Evolutionary conservation across 805 yeast genomes (phyloP).

Genomic region (Wickerhamomyces chambardii): DNA sequence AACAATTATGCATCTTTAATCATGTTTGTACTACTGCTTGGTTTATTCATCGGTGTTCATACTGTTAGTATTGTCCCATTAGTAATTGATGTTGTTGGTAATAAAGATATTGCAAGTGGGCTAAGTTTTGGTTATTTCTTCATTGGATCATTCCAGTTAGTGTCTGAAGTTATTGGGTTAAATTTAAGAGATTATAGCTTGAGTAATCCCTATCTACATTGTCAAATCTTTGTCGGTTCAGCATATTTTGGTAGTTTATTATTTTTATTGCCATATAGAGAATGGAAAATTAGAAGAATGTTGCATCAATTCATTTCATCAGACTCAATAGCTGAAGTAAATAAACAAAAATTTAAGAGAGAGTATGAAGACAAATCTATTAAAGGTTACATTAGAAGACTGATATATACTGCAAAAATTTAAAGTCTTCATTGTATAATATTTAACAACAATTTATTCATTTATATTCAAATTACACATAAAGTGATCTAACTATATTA

Average conservation of each 20-base stretch:
- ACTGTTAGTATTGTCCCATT: slow-evolving; percentile 33
- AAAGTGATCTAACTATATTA: too few species aligned
- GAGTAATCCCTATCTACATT: slow-evolving; percentile 38
- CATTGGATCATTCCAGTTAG: slow-evolving; percentile 27
- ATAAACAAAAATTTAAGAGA: too few species aligned
- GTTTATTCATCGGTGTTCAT: slow-evolving; percentile 36
- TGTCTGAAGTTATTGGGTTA: slow-evolving; percentile 48
- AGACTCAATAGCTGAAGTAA: too few species aligned
- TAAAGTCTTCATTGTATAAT: too few species aligned
- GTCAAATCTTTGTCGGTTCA: slow-evolving; percentile 53
- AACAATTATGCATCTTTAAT: slow-evolving; percentile 29
- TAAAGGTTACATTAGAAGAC: too few species aligned
- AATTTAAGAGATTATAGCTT: slow-evolving; percentile 24
- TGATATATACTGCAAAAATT: too few species aligned
- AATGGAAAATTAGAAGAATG: slow-evolving; percentile 32
- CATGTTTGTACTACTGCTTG: slow-evolving; percentile 32
- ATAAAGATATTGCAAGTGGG: slow-evolving; percentile 27
- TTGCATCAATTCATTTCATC: too few species aligned
- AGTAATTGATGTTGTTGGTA: slow-evolving; percentile 28
- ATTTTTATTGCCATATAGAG: slow-evolving; percentile 37
- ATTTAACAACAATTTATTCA: too few species aligned
- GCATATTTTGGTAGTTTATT: slow-evolving; percentile 32
- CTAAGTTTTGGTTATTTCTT: slow-evolving; percentile 27
- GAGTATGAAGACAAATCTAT: too few species aligned
- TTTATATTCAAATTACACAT: too few species aligned